A percentile compares a stretch with the other conserved stretches of the same genome.
Conservation (phyloP, 306 rosid species). For the Morella rubra region DNA sequence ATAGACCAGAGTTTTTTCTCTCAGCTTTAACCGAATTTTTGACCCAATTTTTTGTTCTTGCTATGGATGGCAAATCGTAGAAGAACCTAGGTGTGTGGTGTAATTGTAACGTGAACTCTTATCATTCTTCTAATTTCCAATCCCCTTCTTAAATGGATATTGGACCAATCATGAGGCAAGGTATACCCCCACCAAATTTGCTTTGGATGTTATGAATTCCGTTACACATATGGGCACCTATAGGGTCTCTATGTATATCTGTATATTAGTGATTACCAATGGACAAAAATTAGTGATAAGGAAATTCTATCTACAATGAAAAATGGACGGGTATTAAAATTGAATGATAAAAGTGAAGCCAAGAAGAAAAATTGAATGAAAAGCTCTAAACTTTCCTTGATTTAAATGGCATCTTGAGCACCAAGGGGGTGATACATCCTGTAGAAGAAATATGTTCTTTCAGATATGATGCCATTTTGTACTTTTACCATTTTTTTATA, state of each 20-base stretch:
- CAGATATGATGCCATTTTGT: background rate
- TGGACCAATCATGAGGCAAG: no score
- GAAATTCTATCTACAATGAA: background rate
- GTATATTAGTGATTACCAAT: conserved; percentile 1
- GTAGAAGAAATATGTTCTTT: background rate
- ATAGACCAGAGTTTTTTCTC: conserved; percentile 18
- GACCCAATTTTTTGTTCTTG: conserved; percentile 7
- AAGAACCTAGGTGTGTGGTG: background rate
- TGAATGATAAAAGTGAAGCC: conserved; percentile 1
- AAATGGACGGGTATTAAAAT: background rate
- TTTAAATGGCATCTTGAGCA: background rate
- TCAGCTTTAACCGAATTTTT: conserved; percentile 4
- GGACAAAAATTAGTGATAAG: conserved; percentile 10
- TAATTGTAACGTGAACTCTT: background rate
- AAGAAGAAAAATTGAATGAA: background rate
- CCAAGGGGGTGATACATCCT: background rate
- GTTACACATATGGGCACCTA: background rate
- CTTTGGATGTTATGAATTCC: background rate
- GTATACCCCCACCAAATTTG: no score
- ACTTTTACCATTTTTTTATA: background rate
- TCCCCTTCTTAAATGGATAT: background rate
- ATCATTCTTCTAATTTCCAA: background rate
- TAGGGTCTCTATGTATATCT: conserved; percentile 13
- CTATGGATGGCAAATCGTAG: background rate
- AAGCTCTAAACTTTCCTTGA: background rate